Conservation (phyloP, 2,329 filamentous ascomycete genomes). For the Fusarium ramigenum region DNA sequence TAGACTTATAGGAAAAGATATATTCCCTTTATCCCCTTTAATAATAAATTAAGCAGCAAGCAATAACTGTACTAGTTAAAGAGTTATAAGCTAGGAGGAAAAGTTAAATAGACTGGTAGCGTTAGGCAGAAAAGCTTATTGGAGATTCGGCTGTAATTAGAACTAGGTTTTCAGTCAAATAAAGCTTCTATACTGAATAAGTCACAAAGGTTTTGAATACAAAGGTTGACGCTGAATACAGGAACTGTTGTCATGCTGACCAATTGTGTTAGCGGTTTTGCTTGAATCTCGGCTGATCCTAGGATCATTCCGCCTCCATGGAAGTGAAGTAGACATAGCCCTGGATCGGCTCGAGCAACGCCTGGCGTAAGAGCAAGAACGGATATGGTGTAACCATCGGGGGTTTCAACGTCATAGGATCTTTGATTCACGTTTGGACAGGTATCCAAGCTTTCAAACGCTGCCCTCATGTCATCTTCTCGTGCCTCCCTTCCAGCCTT, state of each 20-base stretch:
- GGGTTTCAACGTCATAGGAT: not conserved
- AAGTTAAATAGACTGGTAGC: too few relatives aligned
- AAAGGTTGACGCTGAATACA: too few relatives aligned
- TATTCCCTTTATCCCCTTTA: too few relatives aligned
- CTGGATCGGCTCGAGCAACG: not conserved
- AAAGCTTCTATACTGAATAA: too few relatives aligned
- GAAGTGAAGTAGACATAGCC: not conserved
- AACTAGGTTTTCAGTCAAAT: too few relatives aligned
- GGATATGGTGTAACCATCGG: not conserved
- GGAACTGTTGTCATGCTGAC: not conserved
- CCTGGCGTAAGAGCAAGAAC: not conserved
- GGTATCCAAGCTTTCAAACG: not conserved
- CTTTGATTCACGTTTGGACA: not conserved
- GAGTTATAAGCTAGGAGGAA: too few relatives aligned
- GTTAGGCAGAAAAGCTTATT: too few relatives aligned
- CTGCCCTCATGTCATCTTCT: not conserved
- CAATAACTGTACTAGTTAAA: too few relatives aligned
- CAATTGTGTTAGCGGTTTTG: not conserved
- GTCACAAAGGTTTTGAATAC: too few relatives aligned
- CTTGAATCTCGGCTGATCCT: not conserved
- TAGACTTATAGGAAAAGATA: too few relatives aligned
- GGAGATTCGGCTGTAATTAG: too few relatives aligned
- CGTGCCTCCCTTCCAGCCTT: not conserved
- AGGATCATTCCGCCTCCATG: not conserved
- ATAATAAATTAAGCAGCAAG: too few relatives aligned